Base-by-base conservation (phyloP, 768 basidiomycete genomes). In the Mrakia frigida region DNA sequence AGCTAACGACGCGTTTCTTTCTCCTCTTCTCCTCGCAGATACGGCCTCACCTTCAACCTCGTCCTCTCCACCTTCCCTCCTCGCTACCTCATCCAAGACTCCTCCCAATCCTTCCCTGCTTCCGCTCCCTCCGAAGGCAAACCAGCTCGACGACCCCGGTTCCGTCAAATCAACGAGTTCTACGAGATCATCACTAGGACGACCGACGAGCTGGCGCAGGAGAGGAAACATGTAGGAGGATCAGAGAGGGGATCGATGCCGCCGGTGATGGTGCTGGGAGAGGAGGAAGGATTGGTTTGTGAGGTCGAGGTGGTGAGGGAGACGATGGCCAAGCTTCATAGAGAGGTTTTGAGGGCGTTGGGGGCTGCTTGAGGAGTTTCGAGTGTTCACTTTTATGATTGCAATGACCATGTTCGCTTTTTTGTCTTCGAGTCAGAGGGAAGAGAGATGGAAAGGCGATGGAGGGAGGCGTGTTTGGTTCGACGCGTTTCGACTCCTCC, bases 71-170 rank as follows among this genome's bases (percentile, higher is more conserved):
- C 71, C n/a, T 35, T 37, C 16, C 25, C 33, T 13, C 71, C 70
- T 13, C 70, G 70, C 28, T 77, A 73, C 61, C 63, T 77, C 61
- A 72, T 77, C 63, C 41, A 61, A 31, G 76, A 77, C 63, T 50
- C 74, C 43, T 39, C 74, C 7, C 53, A 43, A 37, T 31, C 71
- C n/a, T 46, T 56, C 70, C 23, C 70, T 50, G 3, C n/a, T 39
- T 72, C 71, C 28, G 14, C 21, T 5, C 50, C 50, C 50, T 5
- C 16, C 50, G 23, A 52, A 18, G 39, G 39, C 6, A 41, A 41
- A 41, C 39, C 11, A 41, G 46, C 9, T 18, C 46, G 28, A 6
- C 53, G 71, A 13, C 33, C 33, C 23, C 52, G 71, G 4, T 72
- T 72, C 71, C 31, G 11, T 25, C 71, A 25, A 7, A 71, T 71